phyloP scores from a whole-genome alignment of 2,329 filamentous ascomycete species.

The Ophiostoma himal-ulmi region DNA sequence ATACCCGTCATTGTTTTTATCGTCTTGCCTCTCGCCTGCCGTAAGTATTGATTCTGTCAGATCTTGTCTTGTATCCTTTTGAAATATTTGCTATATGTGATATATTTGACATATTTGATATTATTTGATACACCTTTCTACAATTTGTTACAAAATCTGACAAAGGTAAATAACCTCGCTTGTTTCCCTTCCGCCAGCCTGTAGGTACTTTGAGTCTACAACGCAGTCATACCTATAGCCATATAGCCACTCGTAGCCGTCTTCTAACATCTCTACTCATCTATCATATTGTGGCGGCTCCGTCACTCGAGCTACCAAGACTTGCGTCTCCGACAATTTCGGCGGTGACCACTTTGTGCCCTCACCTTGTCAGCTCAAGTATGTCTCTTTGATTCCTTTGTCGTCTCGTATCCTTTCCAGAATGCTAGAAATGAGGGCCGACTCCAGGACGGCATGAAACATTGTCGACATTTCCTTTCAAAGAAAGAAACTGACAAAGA shows the following conservation, averaged over 20 bases:
- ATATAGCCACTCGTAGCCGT: neutral
- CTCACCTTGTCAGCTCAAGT: neutral
- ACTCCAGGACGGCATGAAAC: conserved; percentile 15
- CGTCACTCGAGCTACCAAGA: conserved; percentile 8
- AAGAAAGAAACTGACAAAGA: neutral
- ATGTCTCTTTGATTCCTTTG: neutral
- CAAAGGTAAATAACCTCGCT: neutral
- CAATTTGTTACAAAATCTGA: neutral
- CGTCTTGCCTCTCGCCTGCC: neutral
- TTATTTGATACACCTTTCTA: too few species aligned
- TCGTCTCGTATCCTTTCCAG: conserved; percentile 15
- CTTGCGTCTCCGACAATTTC: conserved; percentile 18
- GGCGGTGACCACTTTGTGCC: conserved; percentile 19
- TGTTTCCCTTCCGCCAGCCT: neutral
- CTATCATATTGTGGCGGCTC: conserved; percentile 21
- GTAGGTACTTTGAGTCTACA: neutral
- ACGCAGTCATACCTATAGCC: too few species aligned
- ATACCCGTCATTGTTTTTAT: neutral
- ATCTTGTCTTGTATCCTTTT: neutral
- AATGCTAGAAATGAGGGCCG: conserved; percentile 15
- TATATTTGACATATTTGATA: too few species aligned
- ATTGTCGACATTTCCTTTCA: conserved; percentile 12
- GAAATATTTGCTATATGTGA: neutral
- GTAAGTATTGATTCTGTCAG: neutral
- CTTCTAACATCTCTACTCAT: neutral